Evolutionary conservation across 345 rosid genomes (phyloP), one percentile per base, ranked within the genome.

Genomic region (Gossypium longicalyx): DNA sequence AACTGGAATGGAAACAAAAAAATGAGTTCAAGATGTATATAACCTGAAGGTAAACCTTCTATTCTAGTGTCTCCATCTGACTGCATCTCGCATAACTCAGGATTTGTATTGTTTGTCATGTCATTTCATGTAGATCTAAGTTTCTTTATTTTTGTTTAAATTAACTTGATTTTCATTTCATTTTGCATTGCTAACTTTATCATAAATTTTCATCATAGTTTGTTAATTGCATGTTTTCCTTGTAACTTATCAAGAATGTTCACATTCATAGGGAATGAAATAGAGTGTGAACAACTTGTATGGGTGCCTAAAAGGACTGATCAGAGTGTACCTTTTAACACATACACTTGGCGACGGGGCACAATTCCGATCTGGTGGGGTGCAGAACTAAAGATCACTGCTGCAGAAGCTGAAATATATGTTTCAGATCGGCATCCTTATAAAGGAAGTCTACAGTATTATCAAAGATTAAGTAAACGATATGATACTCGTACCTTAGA

Each of bases 351-450:
- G 99, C 90, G 98, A 65, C 90, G 98, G 69, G 99, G 99, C 77
- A 93, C 99, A 52, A 93, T 93, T 57, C 98, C 99, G 17, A 93
- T 95, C 43, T 95, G 99, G 99, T 93, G 99, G 99, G 97, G 99
- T 85, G 98, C 99, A 52, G 98, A 95, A 74, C 73, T 95, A 76
- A 95, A 93, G 85, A 82, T 94, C 45, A 93, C 93, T 34, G 91
- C 98, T 34, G 93, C 96, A 65, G 99, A 95, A 84, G 99, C 99
- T 70, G 99, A 93, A 80, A 95, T 93, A 72, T 91, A 91, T 89
- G 94, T 95, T 83, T 86, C 96, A 61, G 91, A 87, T 78, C 85
- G 70, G 68, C 96, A 90, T 82, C 98, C 99, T 2, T 95, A 93
- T 79, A 93, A 89, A 85, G 98, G 99, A 79, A 95, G 99, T 74